phyloP scores from a whole-genome alignment of 1,139 yeast genomes.

The Lodderomyces margitis region DNA sequence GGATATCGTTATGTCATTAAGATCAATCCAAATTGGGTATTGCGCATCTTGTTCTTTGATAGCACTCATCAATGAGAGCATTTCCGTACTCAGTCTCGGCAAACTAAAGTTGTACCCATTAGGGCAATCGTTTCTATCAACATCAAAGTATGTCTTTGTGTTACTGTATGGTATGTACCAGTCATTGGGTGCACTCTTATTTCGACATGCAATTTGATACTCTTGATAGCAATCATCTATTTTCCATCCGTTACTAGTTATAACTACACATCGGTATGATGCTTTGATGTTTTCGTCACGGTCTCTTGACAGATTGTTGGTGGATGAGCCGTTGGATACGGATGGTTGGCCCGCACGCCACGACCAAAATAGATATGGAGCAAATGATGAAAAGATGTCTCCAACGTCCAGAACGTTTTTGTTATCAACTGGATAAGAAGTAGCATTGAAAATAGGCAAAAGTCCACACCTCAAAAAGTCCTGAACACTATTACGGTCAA shows the following conservation, averaged over 20 bases:
- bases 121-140: slow-evolving; percentile 48
- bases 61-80: slow-evolving; percentile 28
- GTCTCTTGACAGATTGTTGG: not conserved
- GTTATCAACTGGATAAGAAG: slow-evolving; percentile 20
- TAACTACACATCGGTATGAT: slow-evolving; percentile 63
- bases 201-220: slow-evolving; percentile 57
- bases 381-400: slow-evolving; percentile 22
- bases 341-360: slow-evolving; percentile 61
- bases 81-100: slow-evolving; percentile 52
- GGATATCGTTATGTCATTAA: slow-evolving; percentile 71
- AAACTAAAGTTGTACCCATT: slow-evolving; percentile 48
- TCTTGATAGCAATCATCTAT: slow-evolving; percentile 63
- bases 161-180: slow-evolving; percentile 46
- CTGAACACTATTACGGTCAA: slow-evolving; percentile 30
- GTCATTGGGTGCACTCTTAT: slow-evolving; percentile 30
- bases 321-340: not conserved
- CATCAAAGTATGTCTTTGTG: slow-evolving; percentile 51
- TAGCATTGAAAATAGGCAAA: slow-evolving; percentile 54
- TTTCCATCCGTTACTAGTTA: slow-evolving; percentile 50
- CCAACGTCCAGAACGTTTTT: slow-evolving; percentile 12
- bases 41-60: slow-evolving; percentile 18
- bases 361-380: slow-evolving; percentile 56
- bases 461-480: slow-evolving; percentile 52
- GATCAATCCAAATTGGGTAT: slow-evolving; percentile 70
- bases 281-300: slow-evolving; percentile 17